phyloP scores from a whole-genome alignment of 441 rosid genomes.

The Arabidopsis lyrata region DNA sequence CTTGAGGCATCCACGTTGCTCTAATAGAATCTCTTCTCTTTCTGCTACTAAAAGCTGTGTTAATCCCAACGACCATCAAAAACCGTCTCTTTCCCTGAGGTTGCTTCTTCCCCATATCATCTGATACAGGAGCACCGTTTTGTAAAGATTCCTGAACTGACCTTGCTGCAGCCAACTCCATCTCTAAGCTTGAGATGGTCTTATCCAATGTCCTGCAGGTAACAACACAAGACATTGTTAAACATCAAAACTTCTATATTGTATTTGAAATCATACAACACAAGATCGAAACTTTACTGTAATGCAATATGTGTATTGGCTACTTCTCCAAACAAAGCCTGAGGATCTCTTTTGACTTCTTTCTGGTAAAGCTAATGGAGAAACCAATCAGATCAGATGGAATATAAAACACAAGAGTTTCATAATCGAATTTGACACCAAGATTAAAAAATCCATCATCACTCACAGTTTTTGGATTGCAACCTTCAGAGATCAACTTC shows the following conservation, averaged over 20 bases:
- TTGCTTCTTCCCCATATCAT: conserved; percentile 55
- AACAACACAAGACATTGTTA: conserved; percentile 32
- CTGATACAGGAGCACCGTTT: conserved; percentile 80
- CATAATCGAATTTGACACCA: not conserved
- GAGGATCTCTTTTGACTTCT: conserved; percentile 70
- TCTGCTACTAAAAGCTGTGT: conserved; percentile 95
- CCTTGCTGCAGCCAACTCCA: conserved; percentile 97
- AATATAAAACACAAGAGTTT: conserved; percentile 22
- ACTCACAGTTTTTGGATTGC: conserved; percentile 72
- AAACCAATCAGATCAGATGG: conserved; percentile 52
- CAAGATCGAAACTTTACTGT: conserved; percentile 30
- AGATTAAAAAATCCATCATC: not conserved
- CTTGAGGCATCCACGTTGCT: conserved; percentile 98
- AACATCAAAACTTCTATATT: not conserved
- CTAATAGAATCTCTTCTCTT: conserved; percentile 96
- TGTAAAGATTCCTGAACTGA: conserved; percentile 74
- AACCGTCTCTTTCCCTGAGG: conserved; percentile 60
- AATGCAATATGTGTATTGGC: conserved; percentile 50
- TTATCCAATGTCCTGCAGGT: conserved; percentile 77
- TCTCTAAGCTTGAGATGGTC: conserved; percentile 90
- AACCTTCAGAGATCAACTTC: conserved; percentile 83
- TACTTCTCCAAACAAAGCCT: conserved; percentile 65
- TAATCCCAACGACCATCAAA: conserved; percentile 92
- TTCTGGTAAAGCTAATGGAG: conserved; percentile 72
- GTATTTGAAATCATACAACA: not conserved